Conservation (phyloP, 805 yeast genomes). For the Nakazawaea ishiwadae region DNA sequence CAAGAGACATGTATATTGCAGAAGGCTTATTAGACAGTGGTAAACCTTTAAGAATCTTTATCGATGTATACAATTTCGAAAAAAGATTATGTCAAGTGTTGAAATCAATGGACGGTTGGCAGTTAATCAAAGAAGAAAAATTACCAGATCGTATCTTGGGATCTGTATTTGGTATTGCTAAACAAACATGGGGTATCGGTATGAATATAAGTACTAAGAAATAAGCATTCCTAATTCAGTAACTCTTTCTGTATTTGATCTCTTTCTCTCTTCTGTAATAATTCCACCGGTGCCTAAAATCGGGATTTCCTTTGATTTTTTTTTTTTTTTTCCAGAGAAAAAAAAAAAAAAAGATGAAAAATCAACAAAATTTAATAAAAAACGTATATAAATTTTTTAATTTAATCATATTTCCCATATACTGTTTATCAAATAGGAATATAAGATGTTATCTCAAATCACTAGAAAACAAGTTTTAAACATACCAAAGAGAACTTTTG, state of each 20-base stretch:
- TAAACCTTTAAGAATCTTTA: constrained; percentile 10
- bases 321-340: no score
- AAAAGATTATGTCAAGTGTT: background rate
- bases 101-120: constrained; percentile 11
- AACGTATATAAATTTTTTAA: no score
- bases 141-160: background rate
- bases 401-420: no score
- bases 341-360: no score
- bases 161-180: constrained; percentile 1
- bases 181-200: constrained; percentile 11
- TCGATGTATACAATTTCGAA: constrained; percentile 11
- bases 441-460: constrained; percentile 9
- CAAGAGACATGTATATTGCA: constrained; percentile 11
- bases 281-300: no score
- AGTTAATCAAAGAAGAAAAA: background rate
- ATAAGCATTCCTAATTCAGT: no score
- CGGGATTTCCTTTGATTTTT: no score
- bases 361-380: no score
- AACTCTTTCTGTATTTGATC: no score
- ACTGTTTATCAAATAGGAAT: no score
- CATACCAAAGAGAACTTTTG: constrained; percentile 27
- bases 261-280: no score
- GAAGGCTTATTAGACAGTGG: constrained; percentile 7
- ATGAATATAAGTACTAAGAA: constrained; percentile 3
- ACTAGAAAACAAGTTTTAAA: constrained; percentile 4